Evolutionary conservation across 179 eudicot species (phyloP).

Genomic region (Camellia oleifera): DNA sequence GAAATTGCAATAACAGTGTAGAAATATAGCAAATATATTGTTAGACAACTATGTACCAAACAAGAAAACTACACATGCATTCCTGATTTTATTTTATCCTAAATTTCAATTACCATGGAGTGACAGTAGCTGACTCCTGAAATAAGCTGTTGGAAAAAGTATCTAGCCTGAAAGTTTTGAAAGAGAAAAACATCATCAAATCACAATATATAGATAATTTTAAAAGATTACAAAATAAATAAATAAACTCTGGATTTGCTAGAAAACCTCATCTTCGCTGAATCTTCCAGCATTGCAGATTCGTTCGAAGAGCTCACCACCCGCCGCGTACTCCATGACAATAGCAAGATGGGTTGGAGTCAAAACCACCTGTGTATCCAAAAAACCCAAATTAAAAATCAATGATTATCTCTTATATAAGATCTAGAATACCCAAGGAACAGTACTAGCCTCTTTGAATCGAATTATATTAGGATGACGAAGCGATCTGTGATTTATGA

Average conservation of each 20-base stretch:
- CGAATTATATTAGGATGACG: constrained; percentile 47
- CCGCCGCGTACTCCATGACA: constrained; percentile 52
- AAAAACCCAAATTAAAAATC: constrained; percentile 2
- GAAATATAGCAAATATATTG: not conserved
- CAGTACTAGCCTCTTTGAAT: constrained; percentile 38
- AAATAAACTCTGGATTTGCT: not conserved
- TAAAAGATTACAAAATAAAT: not conserved
- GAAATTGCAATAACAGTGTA: not conserved
- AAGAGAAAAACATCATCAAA: constrained; percentile 5
- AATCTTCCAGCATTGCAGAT: constrained; percentile 50
- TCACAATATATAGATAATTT: not conserved
- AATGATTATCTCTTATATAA: not conserved
- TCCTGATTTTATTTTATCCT: not conserved
- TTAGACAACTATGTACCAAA: not conserved
- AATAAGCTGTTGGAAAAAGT: constrained; percentile 50
- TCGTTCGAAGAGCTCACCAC: constrained; percentile 47
- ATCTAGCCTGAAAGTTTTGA: constrained; percentile 32
- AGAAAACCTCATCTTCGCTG: constrained; percentile 47
- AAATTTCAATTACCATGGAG: constrained; percentile 27
- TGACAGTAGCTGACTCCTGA: constrained; percentile 50
- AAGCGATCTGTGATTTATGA: constrained; percentile 47
- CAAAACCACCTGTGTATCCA: constrained; percentile 30
- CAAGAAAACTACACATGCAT: not conserved
- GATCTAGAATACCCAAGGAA: not conserved
- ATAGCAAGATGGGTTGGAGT: constrained; percentile 49